Evolutionary conservation across 805 yeast species (phyloP).

Genomic region (Candida xyloterini): DNA sequence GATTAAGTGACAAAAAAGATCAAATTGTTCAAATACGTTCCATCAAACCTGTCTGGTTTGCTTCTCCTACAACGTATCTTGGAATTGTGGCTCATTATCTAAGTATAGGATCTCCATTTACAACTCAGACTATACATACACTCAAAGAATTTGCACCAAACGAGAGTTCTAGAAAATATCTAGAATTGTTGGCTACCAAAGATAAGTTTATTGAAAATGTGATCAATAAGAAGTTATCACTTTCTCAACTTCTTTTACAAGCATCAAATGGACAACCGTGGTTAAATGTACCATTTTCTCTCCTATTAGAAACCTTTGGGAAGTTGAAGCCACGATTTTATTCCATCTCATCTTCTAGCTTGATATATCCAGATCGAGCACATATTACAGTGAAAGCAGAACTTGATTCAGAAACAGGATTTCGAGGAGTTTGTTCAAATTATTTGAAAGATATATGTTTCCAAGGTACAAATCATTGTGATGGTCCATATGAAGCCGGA

Average conservation of each 20-base stretch:
- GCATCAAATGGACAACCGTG: constrained; percentile 61
- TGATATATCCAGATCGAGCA: constrained; percentile 57
- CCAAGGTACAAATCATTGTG: no score
- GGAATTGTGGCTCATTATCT: constrained; percentile 74
- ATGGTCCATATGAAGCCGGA: constrained; percentile 36
- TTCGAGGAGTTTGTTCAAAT: constrained; percentile 83
- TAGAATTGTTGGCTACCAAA: constrained; percentile 46
- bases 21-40: constrained; percentile 58
- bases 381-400: constrained; percentile 68
- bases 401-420: constrained; percentile 28
- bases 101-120: constrained; percentile 82
- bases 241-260: constrained; percentile 62
- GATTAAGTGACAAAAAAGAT: constrained; percentile 45
- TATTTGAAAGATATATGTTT: constrained; percentile 63
- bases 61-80: constrained; percentile 73
- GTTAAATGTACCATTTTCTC: constrained; percentile 73
- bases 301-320: constrained; percentile 73
- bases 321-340: constrained; percentile 86
- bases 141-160: constrained; percentile 75
- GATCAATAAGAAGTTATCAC: constrained; percentile 51
- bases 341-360: constrained; percentile 80
- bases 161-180: constrained; percentile 45
- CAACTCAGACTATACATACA: constrained; percentile 71
- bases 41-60: constrained; percentile 54
- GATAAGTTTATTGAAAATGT: constrained; percentile 39